These are phyloP conservation scores for Aristolochia californica DNA, from an alignment of 164 flowering plant species.

Conservation along the genomic window DNA sequence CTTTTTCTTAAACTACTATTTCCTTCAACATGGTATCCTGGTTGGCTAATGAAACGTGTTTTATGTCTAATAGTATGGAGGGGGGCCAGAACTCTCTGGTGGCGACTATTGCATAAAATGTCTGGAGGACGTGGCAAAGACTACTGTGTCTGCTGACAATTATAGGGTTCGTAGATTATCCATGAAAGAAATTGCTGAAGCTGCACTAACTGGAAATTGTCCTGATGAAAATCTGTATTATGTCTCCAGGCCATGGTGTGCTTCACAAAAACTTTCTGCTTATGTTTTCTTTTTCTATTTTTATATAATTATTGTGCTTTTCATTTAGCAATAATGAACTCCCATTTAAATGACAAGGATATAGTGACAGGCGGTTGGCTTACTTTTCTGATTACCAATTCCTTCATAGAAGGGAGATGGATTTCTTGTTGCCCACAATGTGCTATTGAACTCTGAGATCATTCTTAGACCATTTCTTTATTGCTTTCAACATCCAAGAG, in stretches of 20 bases:
- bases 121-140: slow-evolving; percentile 50
- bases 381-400: no score
- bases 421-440: no score
- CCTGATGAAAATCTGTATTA: slow-evolving; percentile 46
- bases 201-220: slow-evolving; percentile 58
- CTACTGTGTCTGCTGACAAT: slow-evolving; percentile 45
- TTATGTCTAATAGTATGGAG: slow-evolving; percentile 20
- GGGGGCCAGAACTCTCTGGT: slow-evolving; percentile 56
- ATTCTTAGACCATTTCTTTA: no score
- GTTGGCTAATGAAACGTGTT: not conserved
- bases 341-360: not conserved
- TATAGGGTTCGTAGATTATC: slow-evolving; percentile 57
- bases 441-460: no score
- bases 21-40: not conserved
- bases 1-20: not conserved
- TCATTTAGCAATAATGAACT: not conserved
- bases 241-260: slow-evolving; percentile 77
- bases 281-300: not conserved
- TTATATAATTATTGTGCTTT: not conserved
- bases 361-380: not conserved
- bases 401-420: no score
- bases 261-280: not conserved
- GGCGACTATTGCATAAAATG: slow-evolving; percentile 61
- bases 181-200: slow-evolving; percentile 71
- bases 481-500: no score